Conservation (phyloP, 768 basidiomycete species). For the Daedaleopsis nitida region DNA sequence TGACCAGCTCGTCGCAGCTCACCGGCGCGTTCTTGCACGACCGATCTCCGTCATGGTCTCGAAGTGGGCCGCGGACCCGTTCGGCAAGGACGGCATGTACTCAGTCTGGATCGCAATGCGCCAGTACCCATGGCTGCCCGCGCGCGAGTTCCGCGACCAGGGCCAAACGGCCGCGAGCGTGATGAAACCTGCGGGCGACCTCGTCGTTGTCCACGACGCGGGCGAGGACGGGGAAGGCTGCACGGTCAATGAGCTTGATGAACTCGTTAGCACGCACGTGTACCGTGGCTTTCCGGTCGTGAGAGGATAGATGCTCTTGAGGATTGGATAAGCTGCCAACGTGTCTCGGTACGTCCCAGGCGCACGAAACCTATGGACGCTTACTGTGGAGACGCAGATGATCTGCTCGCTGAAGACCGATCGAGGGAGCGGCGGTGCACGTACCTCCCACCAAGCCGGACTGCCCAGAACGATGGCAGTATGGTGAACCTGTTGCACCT, state of each 20-base stretch:
- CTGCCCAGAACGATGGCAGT: constrained; percentile 9
- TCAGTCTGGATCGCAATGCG: constrained; percentile 72
- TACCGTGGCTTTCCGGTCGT: constrained; percentile 72
- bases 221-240: constrained; percentile 32
- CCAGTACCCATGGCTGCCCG: constrained; percentile 71
- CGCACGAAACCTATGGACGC: too few species aligned
- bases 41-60: constrained; percentile 76
- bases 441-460: constrained; percentile 17
- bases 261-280: constrained; percentile 43
- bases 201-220: constrained; percentile 51
- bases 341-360: constrained; percentile 33
- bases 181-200: constrained; percentile 54
- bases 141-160: constrained; percentile 62
- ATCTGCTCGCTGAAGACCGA: constrained; percentile 24
- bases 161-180: constrained; percentile 62
- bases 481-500: constrained; percentile 35
- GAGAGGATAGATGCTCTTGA: constrained; percentile 50
- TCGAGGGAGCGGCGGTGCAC: constrained; percentile 24
- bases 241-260: constrained; percentile 50
- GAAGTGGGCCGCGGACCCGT: constrained; percentile 76
- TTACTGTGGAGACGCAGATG: constrained; percentile 16
- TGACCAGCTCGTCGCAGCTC: constrained; percentile 41
- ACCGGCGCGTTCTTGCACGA: constrained; percentile 80
- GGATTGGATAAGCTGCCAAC: constrained; percentile 55
- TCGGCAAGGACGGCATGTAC: constrained; percentile 71